These are phyloP conservation scores for Smallanthus sonchifolius DNA, from an alignment of 129 eudicot genomes.

Conservation along the genomic window DNA sequence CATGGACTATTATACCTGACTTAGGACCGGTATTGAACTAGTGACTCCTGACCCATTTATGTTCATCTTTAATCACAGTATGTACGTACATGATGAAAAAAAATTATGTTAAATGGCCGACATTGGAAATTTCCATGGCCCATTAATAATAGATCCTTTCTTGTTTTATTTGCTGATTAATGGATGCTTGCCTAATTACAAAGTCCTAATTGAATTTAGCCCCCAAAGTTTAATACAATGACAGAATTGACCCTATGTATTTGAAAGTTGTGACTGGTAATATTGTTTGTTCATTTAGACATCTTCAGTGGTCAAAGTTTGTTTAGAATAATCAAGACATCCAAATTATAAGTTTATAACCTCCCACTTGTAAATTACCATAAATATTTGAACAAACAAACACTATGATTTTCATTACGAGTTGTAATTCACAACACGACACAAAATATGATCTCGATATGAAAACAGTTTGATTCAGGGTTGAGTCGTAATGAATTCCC, in stretches of 20 bases:
- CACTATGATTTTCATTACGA: too few relatives aligned
- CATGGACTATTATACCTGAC: too few relatives aligned
- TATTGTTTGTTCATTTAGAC: not conserved
- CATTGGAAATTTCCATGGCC: conserved; percentile 25
- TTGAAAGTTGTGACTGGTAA: not conserved
- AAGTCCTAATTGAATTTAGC: not conserved
- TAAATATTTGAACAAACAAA: not conserved
- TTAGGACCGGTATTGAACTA: too few relatives aligned
- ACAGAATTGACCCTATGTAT: not conserved
- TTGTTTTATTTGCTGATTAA: conserved; percentile 11
- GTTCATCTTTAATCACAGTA: too few relatives aligned
- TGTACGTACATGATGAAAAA: not conserved
- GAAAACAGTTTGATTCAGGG: not conserved
- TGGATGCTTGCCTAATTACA: conserved; percentile 16
- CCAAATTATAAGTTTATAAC: not conserved
- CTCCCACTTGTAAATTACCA: not conserved
- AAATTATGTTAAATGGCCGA: conserved; percentile 25
- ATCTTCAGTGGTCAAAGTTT: not conserved
- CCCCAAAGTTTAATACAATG: not conserved
- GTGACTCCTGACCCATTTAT: too few relatives aligned
- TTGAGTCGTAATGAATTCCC: not conserved
- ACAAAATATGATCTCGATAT: not conserved
- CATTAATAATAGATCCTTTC: conserved; percentile 12
- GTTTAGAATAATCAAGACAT: not conserved
- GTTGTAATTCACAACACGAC: too few relatives aligned